These are phyloP conservation scores for Entrophospora sp. DNA, from an alignment of 192 early-diverging fungal species.

Conservation along the genomic window DNA sequence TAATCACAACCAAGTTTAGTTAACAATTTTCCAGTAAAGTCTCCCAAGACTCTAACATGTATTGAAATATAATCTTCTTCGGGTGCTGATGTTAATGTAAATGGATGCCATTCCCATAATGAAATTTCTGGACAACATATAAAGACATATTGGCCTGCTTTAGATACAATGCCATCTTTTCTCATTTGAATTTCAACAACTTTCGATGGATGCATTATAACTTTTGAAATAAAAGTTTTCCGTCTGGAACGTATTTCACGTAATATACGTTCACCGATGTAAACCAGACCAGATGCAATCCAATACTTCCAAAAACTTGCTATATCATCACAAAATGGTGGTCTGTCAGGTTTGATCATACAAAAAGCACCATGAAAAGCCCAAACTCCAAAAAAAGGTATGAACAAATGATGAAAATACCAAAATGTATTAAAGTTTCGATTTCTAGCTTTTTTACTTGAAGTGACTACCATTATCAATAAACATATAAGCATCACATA, in stretches of 20 bases:
- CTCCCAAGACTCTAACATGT: conserved; percentile 64
- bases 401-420: conserved; percentile 67
- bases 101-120: too few species aligned
- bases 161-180: conserved; percentile 35
- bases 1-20: conserved; percentile 56
- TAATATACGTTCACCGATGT: too few species aligned
- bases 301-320: conserved; percentile 52
- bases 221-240: conserved; percentile 51
- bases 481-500: conserved; percentile 53
- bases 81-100: too few species aligned
- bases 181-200: conserved; percentile 57
- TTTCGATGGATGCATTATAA: conserved; percentile 73
- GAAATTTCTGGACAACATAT: conserved; percentile 62
- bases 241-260: conserved; percentile 50
- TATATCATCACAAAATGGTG: too few species aligned
- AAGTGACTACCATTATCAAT: conserved; percentile 48
- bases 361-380: too few species aligned
- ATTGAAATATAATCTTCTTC: too few species aligned
- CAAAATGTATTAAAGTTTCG: too few species aligned
- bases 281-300: conserved; percentile 42
- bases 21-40: conserved; percentile 57
- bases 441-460: conserved; percentile 45
- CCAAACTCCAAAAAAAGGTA: conserved; percentile 52
- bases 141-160: conserved; percentile 68
- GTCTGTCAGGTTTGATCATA: too few species aligned